Base-by-base conservation (phyloP, 2,329 filamentous ascomycete genomes). In the Ilyonectria mors-panacis region DNA sequence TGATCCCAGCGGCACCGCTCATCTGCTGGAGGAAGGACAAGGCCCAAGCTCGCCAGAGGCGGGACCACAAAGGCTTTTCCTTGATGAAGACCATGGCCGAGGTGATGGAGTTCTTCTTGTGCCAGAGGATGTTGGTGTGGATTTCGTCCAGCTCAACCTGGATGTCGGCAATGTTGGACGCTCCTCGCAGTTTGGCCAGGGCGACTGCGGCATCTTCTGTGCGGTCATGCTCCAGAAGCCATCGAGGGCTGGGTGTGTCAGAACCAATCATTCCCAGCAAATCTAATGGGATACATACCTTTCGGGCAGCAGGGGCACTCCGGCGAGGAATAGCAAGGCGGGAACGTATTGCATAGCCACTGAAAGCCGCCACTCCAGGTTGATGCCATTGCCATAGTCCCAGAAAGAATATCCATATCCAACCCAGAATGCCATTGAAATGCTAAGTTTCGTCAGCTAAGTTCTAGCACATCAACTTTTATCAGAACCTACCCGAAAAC, bases 1-100 rank as follows among this genome's bases (percentile, higher is more conserved):
- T 89, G 81, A 89, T 89, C 3, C 86, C 87, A 0, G 87, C 86
- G 15, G 87, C 86, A 21, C 88, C 61, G 69, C 86, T 88, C 85
- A 89, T 87, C 70, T 88, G 86, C 0, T 86, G 85, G 85, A 89
- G 86, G 76, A 89, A 89, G 74, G 89, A 87, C 6, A 89, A 80
- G 1, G 89, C 77, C 0, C 86, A 82, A 1, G 87, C 86, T 19
- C 87, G 83, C 88, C 88, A 89, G 15, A 90, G 79, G 0, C 88
- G 82, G 15, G 83, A 81, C 72, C 85, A 86, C 1, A 89, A 78
- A 13, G 81, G 77, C 15, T 78, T 76, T 33, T 88, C 79, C 4
- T 80, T 82, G 75, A 89, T 87, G 1, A 89, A 81, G 8, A 81
- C 81, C n/a, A 79, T 80, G 4, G 71, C 67, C 1, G 71, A 69